phyloP scores from a whole-genome alignment of 1,139 yeast genomes.

The Geotrichum candidum region DNA sequence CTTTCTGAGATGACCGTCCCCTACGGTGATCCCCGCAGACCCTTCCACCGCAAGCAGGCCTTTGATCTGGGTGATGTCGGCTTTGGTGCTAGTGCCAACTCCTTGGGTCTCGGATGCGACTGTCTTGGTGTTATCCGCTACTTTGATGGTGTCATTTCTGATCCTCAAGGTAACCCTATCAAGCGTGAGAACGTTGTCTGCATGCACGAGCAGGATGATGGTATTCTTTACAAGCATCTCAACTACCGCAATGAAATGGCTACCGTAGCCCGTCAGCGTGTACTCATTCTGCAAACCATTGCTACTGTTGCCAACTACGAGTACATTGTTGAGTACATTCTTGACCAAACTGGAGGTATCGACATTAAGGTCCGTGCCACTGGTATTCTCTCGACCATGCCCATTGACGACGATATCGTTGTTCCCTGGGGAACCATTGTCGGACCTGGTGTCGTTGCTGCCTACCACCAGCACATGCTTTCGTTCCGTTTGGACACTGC shows the following conservation, averaged over 20 bases:
- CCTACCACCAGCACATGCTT: constrained; percentile 82
- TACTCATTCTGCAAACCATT: constrained; percentile 74
- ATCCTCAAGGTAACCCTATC: constrained; percentile 59
- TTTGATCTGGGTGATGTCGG: constrained; percentile 89
- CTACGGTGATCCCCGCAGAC: constrained; percentile 84
- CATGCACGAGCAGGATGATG: constrained; percentile 84
- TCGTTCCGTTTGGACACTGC: constrained; percentile 84
- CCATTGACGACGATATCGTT: constrained; percentile 57
- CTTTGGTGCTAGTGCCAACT: constrained; percentile 73
- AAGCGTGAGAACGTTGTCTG: constrained; percentile 70
- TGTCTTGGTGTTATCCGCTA: constrained; percentile 82
- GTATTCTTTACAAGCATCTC: constrained; percentile 74
- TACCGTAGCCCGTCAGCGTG: constrained; percentile 78
- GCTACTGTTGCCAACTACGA: constrained; percentile 89
- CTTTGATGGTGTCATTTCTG: constrained; percentile 58
- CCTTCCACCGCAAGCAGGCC: constrained; percentile 87
- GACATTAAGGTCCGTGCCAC: constrained; percentile 84
- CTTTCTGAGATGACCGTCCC: constrained; percentile 90
- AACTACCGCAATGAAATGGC: constrained; percentile 72
- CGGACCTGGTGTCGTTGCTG: constrained; percentile 82
- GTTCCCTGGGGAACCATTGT: constrained; percentile 80
- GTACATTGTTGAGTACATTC: constrained; percentile 67
- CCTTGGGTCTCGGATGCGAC: constrained; percentile 73
- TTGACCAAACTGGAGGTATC: constrained; percentile 76
- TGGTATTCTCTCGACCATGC: constrained; percentile 58